Evolutionary conservation across 208 protist genomes (phyloP).

Genomic region (Naegleria fowleri): DNA sequence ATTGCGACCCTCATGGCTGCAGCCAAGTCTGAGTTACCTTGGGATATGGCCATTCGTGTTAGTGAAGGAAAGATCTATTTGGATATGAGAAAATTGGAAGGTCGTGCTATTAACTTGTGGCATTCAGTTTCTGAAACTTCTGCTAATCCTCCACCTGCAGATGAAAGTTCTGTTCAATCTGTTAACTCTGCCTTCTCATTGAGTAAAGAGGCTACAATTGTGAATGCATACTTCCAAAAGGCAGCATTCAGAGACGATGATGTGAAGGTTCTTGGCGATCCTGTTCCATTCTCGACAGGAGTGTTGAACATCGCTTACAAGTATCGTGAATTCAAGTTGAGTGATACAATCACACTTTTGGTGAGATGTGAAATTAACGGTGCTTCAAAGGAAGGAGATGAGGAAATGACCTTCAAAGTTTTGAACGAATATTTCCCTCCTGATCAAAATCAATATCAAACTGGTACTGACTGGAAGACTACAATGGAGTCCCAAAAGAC

Average conservation of each 20-base stretch:
- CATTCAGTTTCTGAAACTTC: conserved; percentile 6
- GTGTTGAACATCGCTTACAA: background rate
- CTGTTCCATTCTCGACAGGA: background rate
- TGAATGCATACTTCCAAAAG: background rate
- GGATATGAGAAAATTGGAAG: background rate
- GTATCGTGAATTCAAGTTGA: background rate
- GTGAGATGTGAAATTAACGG: conserved; percentile 21
- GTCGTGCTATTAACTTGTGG: background rate
- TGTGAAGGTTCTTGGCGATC: background rate
- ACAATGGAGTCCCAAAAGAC: background rate
- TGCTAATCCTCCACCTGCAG: background rate
- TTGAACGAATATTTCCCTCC: background rate
- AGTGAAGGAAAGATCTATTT: conserved; percentile 1
- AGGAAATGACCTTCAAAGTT: background rate
- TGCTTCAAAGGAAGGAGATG: background rate
- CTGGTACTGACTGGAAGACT: background rate
- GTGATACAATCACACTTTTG: background rate
- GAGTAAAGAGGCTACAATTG: background rate
- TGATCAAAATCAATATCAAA: background rate
- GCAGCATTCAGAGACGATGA: background rate
- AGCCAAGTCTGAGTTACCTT: background rate
- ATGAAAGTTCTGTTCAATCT: background rate
- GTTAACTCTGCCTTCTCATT: background rate
- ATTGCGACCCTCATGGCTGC: background rate
- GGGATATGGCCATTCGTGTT: background rate